phyloP scores from a whole-genome alignment of 257 asterid genomes.

The Mentha longifolia region DNA sequence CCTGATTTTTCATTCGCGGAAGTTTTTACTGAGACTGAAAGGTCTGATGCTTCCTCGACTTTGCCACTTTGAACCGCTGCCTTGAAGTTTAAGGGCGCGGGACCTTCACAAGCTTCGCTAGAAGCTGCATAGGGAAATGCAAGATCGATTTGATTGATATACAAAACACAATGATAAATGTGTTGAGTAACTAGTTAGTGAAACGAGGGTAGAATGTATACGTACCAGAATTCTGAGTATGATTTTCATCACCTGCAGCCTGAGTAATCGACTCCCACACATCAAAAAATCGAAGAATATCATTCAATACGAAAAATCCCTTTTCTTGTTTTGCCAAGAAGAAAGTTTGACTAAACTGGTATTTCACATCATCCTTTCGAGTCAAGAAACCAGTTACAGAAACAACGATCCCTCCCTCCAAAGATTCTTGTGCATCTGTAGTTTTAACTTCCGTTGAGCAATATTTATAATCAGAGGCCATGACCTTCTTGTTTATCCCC shows the following conservation, averaged over 20 bases:
- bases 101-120: background rate
- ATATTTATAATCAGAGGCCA: conserved; percentile 53
- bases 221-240: conserved; percentile 35
- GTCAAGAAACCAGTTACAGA: conserved; percentile 50
- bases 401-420: conserved; percentile 53
- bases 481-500: conserved; percentile 58
- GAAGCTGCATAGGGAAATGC: conserved; percentile 21
- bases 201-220: background rate
- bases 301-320: conserved; percentile 64
- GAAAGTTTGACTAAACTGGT: conserved; percentile 58
- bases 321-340: conserved; percentile 60
- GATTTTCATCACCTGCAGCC: conserved; percentile 16
- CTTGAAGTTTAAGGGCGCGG: conserved; percentile 15
- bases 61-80: conserved; percentile 29
- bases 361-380: conserved; percentile 35
- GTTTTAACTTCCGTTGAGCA: conserved; percentile 39
- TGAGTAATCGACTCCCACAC: conserved; percentile 9
- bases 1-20: conserved; percentile 20
- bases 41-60: conserved; percentile 17
- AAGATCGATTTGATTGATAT: background rate
- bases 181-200: background rate
- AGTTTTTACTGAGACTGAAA: conserved; percentile 1
- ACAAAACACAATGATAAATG: background rate
- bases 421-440: conserved; percentile 52
- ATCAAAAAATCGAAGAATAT: conserved; percentile 46